Evolutionary conservation across 805 yeast genomes (phyloP), one percentile per base, ranked within the genome.

Genomic region (Vanderwaltozyma tropicalis): DNA sequence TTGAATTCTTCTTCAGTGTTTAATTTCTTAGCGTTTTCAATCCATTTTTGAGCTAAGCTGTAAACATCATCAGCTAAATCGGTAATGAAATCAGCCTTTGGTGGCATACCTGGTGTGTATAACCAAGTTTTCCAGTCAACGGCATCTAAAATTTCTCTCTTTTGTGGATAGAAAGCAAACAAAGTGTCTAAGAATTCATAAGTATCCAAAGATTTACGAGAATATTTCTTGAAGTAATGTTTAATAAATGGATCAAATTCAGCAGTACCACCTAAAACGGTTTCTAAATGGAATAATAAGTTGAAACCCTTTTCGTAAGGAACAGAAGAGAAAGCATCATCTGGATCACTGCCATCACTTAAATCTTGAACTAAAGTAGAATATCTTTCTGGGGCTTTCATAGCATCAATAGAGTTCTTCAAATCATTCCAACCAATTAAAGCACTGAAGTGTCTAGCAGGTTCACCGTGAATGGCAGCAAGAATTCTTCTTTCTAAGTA

Each of bases 301-400:
- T 80, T 84, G 50, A 79, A 81, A 7, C 96, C 96, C 59, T 86
- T 86, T 57, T 87, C 96, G 60, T 87, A 87, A 3, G 95, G 95
- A 32, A 87, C 94, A 1, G 82, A 68, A 25, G 86, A 77, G 60
- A 85, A 87, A 1, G 94, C 80, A 50, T 86, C 95, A 60, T 87
- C 96, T 5, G 96, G 95, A 55, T 85, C 94, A 31, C 72, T 64
- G 32, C 74, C 69, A 50, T 73, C 78, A 51, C 79, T 70, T 50
- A 86, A 69, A 56, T 82, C 69, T 51, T 82, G 88, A 17, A 84
- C 77, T 48, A 87, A 69, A 34, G 73, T 68, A 24, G 81, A 66
- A 63, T 72, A 79, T 55, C 76, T 62, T 40, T 63, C 52, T 39
- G 63, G 59, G 13, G 67, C 67, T 22, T 80, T 79, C 75, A 83